Evolutionary conservation across 768 basidiomycete species (phyloP), one percentile per base, ranked within the genome.

Genomic region (Suillus alpinus): DNA sequence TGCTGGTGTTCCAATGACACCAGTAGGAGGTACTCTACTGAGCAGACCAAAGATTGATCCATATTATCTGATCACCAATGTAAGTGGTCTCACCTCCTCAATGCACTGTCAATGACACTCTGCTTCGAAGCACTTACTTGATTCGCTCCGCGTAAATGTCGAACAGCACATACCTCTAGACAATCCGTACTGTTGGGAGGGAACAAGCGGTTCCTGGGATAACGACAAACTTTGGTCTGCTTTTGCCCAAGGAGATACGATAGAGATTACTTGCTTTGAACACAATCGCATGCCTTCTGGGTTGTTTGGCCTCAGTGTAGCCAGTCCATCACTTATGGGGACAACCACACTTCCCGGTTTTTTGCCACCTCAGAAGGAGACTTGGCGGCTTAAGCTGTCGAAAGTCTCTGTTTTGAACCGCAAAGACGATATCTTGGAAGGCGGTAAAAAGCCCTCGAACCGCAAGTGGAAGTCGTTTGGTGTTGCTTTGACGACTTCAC

Each of bases 381-480:
- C 73, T 8, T 79, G 77, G 71, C 75, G 76, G 5, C 71, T 98
- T 57, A 90, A 84, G 68, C 78, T 97, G 26, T 87, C 87, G 6
- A 96, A 95, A 74, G 81, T 89, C 9, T 94, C 94, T 4, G 67
- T 90, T 31, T 79, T 99, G 59, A 85, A 83, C 62, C 82, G 94
- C 60, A 97, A 95, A 75, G 89, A 91, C 60, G 94, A 95, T 64
- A 68, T 85, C 0, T 63, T 84, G 7, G 90, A 91, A 64, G 86
- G 89, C 4, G 91, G 93, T 13, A 92, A 83, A 74, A 93, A 87
- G 66, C 78, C 87, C 0, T 75, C 78, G 50, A 88, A 83, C 67
- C 82, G 93, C 53, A 98, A 95, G 76, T 98, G 97, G 97, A 88
- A 83, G 67, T 75, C 84, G 12, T 95, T 88, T 82, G 88, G 86